phyloP scores from a whole-genome alignment of 1,139 yeast species.

The Taphrina communis region DNA sequence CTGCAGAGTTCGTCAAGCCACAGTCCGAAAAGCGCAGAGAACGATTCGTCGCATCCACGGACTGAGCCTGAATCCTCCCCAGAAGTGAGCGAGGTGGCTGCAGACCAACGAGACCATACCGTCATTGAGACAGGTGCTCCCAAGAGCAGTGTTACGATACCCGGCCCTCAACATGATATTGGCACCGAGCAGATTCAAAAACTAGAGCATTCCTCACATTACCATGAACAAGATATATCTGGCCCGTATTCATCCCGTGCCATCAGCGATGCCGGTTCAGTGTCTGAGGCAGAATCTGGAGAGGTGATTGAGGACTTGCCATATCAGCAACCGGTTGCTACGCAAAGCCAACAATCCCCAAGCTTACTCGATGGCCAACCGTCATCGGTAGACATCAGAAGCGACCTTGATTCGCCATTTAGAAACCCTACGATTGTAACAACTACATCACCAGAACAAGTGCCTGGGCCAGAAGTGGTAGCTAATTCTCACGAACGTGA shows the following conservation, averaged over 20 bases:
- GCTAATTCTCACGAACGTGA: neutral
- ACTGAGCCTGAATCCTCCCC: no score
- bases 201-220: neutral
- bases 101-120: no score
- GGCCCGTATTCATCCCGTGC: neutral
- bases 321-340: neutral
- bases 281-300: slow-evolving; percentile 16
- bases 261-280: neutral
- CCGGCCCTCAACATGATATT: no score
- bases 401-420: neutral
- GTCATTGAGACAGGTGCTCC: no score
- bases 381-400: neutral
- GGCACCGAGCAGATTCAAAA: no score
- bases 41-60: no score
- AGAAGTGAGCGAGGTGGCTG: no score
- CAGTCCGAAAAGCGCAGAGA: no score
- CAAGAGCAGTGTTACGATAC: no score
- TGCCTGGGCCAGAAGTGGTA: neutral
- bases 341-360: neutral
- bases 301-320: slow-evolving; percentile 10
- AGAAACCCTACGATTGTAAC: neutral
- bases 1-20: slow-evolving; percentile 7
- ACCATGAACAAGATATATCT: neutral
- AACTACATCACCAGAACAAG: neutral
- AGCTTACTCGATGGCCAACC: neutral